Evolutionary conservation across 352 stramenopile species (phyloP).

Genomic region (Thraustochytrium sp.): DNA sequence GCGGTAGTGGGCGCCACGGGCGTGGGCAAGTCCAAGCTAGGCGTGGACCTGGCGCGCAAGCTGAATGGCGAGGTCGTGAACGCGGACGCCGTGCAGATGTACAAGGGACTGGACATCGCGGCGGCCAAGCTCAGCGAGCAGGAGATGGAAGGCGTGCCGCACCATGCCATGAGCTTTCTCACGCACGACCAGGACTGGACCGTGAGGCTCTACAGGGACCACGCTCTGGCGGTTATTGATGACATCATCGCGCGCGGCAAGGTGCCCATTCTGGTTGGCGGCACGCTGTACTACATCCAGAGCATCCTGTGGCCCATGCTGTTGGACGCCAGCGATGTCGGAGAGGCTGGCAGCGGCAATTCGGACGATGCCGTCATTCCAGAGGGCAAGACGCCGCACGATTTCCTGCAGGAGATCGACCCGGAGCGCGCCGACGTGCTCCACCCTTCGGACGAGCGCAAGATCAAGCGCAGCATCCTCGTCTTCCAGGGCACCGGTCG

Average conservation of each 20-base stretch:
- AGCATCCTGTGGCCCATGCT: constrained; percentile 69
- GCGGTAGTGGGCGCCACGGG: constrained; percentile 82
- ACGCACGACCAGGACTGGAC: constrained; percentile 62
- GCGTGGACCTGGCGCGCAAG: constrained; percentile 76
- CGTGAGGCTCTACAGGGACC: constrained; percentile 70
- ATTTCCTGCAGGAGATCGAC: constrained; percentile 62
- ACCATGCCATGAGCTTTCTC: constrained; percentile 77
- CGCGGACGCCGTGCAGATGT: constrained; percentile 85
- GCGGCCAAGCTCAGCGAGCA: constrained; percentile 72
- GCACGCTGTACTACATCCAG: constrained; percentile 86
- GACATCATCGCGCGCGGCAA: constrained; percentile 74
- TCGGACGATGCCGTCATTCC: not conserved
- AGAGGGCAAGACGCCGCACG: constrained; percentile 53
- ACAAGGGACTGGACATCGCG: constrained; percentile 74
- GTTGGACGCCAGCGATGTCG: not conserved
- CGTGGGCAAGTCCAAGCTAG: constrained; percentile 82
- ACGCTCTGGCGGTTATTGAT: constrained; percentile 67
- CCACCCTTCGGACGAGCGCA: constrained; percentile 68
- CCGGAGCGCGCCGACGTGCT: constrained; percentile 68
- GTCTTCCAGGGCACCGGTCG: constrained; percentile 71
- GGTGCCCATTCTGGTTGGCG: constrained; percentile 78
- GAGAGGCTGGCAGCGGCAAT: not conserved
- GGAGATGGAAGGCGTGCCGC: constrained; percentile 74
- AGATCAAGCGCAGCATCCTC: constrained; percentile 72
- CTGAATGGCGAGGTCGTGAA: constrained; percentile 81